These are phyloP conservation scores for Erigeron philadelphicus DNA, from an alignment of 140 eudicot species.

Conservation along the genomic window DNA sequence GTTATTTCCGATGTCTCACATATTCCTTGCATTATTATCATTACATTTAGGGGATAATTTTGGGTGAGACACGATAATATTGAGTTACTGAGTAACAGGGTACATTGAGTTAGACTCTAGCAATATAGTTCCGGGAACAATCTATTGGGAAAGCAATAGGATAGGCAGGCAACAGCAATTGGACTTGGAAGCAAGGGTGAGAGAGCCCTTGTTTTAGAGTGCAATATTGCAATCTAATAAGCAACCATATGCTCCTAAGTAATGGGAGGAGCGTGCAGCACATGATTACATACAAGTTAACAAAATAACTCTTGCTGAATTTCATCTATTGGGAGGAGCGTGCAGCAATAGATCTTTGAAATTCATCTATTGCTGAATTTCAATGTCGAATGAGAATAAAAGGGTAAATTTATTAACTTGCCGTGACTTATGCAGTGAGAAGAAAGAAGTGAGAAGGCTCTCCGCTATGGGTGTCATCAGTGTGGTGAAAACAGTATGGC, in stretches of 20 bases:
- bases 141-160: no score
- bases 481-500: slow-evolving; percentile 75
- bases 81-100: no score
- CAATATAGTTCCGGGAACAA: no score
- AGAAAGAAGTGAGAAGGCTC: slow-evolving; percentile 70
- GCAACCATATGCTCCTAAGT: neutral
- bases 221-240: neutral
- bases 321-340: no score
- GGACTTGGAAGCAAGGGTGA: no score
- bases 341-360: no score
- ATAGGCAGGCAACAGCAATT: no score
- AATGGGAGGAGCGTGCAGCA: neutral
- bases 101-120: no score
- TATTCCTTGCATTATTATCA: neutral
- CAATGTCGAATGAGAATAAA: neutral
- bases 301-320: neutral
- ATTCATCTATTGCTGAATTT: neutral
- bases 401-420: slow-evolving; percentile 6
- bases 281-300: neutral
- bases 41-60: no score
- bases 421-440: slow-evolving; percentile 56
- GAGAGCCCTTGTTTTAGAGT: no score
- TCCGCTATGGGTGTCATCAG: slow-evolving; percentile 77
- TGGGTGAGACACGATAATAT: no score
- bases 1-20: neutral